Evolutionary conservation across 2,329 filamentous ascomycete genomes (phyloP).

Genomic region (Colletotrichum phormii): DNA sequence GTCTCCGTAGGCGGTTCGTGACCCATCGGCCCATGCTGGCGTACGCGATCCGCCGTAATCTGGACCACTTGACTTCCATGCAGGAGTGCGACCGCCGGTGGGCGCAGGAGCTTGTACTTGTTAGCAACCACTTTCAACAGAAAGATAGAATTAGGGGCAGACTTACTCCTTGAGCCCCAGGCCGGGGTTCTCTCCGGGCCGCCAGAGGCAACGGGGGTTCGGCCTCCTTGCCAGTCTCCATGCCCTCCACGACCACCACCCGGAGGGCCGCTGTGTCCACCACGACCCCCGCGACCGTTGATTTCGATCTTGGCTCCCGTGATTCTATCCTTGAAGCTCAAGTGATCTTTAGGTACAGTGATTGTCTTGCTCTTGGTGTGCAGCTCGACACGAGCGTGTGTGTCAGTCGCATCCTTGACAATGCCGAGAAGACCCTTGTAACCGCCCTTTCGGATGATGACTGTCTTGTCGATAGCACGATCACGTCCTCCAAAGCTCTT

Average conservation of each 20-base stretch:
- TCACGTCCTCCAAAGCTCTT: conserved; percentile 81
- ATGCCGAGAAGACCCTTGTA: conserved; percentile 96
- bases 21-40: conserved; percentile 77
- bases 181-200: conserved; percentile 79
- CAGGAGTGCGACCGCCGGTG: conserved; percentile 69
- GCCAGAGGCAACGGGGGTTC: conserved; percentile 73
- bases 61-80: conserved; percentile 63
- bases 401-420: conserved; percentile 93
- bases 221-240: conserved; percentile 71
- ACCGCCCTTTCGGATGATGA: conserved; percentile 86
- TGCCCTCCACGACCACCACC: conserved; percentile 59
- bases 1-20: conserved; percentile 76
- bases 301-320: conserved; percentile 85
- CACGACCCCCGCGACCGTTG: conserved; percentile 60
- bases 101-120: conserved; percentile 61
- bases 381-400: conserved; percentile 87
- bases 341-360: conserved; percentile 81
- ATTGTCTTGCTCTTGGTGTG: conserved; percentile 95
- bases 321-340: conserved; percentile 87
- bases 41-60: conserved; percentile 71
- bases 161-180: conserved; percentile 78
- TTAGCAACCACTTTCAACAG: conserved; percentile 40
- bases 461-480: conserved; percentile 88
- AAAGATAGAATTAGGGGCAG: conserved; percentile 38
- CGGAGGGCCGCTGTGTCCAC: conserved; percentile 52